Evolutionary conservation across 83 land plant species (phyloP).

Genomic region (Diphasiastrum complanatum): DNA sequence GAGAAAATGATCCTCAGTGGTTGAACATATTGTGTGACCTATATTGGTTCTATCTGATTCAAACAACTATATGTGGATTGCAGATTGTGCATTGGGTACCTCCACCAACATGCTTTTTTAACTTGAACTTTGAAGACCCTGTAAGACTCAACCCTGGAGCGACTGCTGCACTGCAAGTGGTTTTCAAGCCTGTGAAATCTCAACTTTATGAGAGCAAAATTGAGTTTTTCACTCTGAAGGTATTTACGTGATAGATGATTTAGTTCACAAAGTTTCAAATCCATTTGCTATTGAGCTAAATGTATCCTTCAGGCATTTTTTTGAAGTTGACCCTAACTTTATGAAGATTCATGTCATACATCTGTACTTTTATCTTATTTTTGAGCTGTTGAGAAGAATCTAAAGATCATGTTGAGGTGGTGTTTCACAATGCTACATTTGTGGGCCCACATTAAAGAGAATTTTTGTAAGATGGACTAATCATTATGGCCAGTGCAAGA

Average conservation of each 20-base stretch:
- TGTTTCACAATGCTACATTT: not conserved
- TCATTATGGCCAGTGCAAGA: too few relatives aligned
- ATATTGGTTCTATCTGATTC: too few relatives aligned
- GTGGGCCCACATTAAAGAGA: too few relatives aligned
- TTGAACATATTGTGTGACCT: too few relatives aligned
- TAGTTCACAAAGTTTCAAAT: too few relatives aligned
- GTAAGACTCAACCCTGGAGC: not conserved
- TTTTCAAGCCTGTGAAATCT: conserved; percentile 5
- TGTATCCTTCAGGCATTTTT: not conserved
- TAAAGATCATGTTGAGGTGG: not conserved
- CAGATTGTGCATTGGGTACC: not conserved
- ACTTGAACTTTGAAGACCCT: not conserved
- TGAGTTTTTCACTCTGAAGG: conserved; percentile 1
- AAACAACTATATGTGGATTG: too few relatives aligned
- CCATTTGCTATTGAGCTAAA: too few relatives aligned
- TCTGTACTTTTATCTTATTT: not conserved
- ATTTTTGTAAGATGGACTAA: too few relatives aligned
- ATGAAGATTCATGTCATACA: not conserved
- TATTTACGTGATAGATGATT: not conserved
- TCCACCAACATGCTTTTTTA: not conserved
- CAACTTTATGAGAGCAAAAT: conserved; percentile 8
- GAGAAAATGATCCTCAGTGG: too few relatives aligned
- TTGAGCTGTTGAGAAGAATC: not conserved
- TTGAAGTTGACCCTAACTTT: not conserved
- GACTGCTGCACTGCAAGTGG: conserved; percentile 1